A percentile compares a stretch with the other conserved stretches of the same genome.
Conservation (phyloP, 2,329 filamentous ascomycete genomes). For the Aspergillus jensenii region DNA sequence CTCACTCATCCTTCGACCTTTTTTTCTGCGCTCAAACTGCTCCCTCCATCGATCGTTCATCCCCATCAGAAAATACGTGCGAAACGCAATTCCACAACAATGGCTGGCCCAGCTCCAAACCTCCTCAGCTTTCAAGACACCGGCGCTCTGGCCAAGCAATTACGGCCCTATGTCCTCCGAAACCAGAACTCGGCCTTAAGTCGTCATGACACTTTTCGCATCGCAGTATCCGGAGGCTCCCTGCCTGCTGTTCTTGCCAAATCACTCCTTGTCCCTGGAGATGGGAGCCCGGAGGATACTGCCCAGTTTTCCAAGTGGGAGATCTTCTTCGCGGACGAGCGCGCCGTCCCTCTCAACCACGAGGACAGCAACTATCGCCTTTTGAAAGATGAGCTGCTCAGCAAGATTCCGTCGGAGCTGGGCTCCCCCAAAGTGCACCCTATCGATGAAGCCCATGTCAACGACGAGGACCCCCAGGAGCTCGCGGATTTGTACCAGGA, state of each 20-base stretch:
- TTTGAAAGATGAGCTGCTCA: conserved; percentile 80
- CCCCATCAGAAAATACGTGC: neutral
- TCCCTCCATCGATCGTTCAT: neutral
- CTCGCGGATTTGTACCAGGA: conserved; percentile 93
- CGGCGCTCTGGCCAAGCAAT: conserved; percentile 69
- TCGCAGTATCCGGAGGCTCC: conserved; percentile 91
- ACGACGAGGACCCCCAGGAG: conserved; percentile 85
- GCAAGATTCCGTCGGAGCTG: conserved; percentile 73
- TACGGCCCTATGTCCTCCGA: conserved; percentile 80
- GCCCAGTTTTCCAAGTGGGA: conserved; percentile 87
- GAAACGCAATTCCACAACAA: conserved; percentile 21
- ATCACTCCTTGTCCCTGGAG: conserved; percentile 66
- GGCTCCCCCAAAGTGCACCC: conserved; percentile 72
- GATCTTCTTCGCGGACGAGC: conserved; percentile 98
- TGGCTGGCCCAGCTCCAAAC: conserved; percentile 49
- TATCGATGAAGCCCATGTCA: conserved; percentile 66
- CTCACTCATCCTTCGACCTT: neutral
- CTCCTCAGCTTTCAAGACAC: conserved; percentile 78
- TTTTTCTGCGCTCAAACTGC: neutral
- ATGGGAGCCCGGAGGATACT: conserved; percentile 56
- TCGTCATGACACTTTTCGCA: conserved; percentile 82
- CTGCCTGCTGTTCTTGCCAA: conserved; percentile 84
- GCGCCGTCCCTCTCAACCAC: conserved; percentile 87
- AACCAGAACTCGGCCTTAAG: conserved; percentile 76
- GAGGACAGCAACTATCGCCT: conserved; percentile 92